A percentile compares a stretch with the other conserved stretches of the same genome.
Conservation (phyloP, 495 filamentous ascomycete species). For the Penicillium turbatum region DNA sequence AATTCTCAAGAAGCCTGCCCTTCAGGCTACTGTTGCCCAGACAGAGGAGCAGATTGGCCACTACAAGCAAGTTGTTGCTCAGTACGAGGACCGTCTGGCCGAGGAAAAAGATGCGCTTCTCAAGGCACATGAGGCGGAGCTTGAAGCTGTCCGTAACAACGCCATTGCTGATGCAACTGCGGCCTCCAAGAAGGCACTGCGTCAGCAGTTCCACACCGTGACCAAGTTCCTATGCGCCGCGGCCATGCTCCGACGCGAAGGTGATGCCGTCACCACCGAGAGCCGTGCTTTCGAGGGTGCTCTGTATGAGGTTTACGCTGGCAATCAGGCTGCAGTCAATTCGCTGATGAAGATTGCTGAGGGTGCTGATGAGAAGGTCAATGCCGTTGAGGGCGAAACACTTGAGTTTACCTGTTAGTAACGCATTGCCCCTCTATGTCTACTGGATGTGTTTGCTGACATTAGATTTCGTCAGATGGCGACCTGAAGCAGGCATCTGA, state of each 20-base stretch:
- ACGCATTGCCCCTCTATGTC: neutral
- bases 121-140: constrained; percentile 63
- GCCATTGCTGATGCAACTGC: constrained; percentile 59
- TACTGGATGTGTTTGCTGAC: constrained; percentile 21
- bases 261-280: constrained; percentile 63
- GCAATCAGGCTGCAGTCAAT: constrained; percentile 72
- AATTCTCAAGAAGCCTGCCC: constrained; percentile 79
- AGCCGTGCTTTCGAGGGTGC: constrained; percentile 86
- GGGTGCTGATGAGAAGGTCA: constrained; percentile 68
- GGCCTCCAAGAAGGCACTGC: constrained; percentile 48
- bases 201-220: constrained; percentile 57
- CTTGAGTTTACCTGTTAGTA: constrained; percentile 75
- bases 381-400: constrained; percentile 56
- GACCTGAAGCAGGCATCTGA: constrained; percentile 60
- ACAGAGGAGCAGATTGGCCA: constrained; percentile 78
- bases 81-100: constrained; percentile 63
- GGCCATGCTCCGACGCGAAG: constrained; percentile 62
- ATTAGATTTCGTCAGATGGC: constrained; percentile 45
- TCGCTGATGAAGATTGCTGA: constrained; percentile 82
- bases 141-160: constrained; percentile 64
- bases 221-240: constrained; percentile 79
- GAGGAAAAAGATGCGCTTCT: constrained; percentile 70
- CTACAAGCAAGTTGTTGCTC: constrained; percentile 76
- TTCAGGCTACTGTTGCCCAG: constrained; percentile 69
- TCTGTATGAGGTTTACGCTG: constrained; percentile 82